Evolutionary conservation across 2,329 filamentous ascomycete species (phyloP).

Genomic region (Didymella glomerata): DNA sequence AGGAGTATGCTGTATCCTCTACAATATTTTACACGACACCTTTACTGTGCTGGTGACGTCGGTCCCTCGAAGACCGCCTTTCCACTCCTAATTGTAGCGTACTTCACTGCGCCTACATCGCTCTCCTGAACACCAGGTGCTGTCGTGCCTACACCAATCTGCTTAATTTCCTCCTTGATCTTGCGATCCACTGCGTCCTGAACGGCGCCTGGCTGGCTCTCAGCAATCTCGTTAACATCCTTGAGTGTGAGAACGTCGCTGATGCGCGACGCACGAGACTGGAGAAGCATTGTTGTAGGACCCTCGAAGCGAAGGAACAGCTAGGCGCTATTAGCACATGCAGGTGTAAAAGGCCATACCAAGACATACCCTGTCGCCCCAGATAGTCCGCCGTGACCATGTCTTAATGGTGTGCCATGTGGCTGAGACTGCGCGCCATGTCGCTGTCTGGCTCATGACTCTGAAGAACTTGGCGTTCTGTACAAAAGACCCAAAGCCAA

Average conservation of each 20-base stretch:
- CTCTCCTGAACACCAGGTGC: conserved; percentile 29
- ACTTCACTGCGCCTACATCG: conserved; percentile 30
- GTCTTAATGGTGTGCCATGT: conserved; percentile 76
- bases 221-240: conserved; percentile 90
- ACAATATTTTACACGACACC: conserved; percentile 23
- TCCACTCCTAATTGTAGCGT: conserved; percentile 40
- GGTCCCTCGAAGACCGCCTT: conserved; percentile 39
- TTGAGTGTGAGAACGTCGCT: conserved; percentile 78
- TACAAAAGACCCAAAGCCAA: conserved; percentile 69
- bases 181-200: conserved; percentile 59
- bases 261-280: conserved; percentile 82
- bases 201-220: conserved; percentile 76
- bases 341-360: background rate
- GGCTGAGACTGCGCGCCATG: conserved; percentile 75
- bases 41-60: conserved; percentile 15
- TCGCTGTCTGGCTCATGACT: conserved; percentile 73
- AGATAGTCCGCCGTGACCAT: conserved; percentile 80
- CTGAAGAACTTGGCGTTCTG: conserved; percentile 77
- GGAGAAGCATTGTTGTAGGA: conserved; percentile 84
- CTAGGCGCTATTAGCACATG: conserved; percentile 44
- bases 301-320: conserved; percentile 91
- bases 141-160: conserved; percentile 35
- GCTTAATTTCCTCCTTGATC: conserved; percentile 49
- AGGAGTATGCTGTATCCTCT: conserved; percentile 15
- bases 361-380: conserved; percentile 78